Evolutionary conservation across 768 basidiomycete species (phyloP), one percentile per base, ranked within the genome.

Genomic region (Leucosporidium creatinivorum): DNA sequence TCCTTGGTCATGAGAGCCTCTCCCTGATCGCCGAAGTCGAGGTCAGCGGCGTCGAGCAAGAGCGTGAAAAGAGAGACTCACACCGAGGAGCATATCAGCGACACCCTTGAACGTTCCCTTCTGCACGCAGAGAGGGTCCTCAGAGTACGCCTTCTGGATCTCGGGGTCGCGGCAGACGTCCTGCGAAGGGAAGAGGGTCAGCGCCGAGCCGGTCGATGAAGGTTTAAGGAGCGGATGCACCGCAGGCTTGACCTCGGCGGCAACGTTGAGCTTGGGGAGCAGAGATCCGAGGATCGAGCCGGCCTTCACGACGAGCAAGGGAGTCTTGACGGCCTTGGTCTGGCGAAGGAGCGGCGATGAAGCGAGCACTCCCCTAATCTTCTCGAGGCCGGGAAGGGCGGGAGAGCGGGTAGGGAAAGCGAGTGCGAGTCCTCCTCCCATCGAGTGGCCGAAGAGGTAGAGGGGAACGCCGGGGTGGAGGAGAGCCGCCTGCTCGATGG

Each of bases 111-210:
- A 69, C 1, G 72, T 68, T 3, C 68, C 73, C 18, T 50, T 36
- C 6, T 72, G 72, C 15, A 58, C 51, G 55, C 75, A 76, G 10
- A 76, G 66, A 58, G 67, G 70, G 63, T 76, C 75, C 19, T 62
- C 25, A 8, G 69, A 58, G 62, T 75, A 76, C 15, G 28, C 59
- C 33, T 62, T 25, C n/a, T 59, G 51, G 23, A 66, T 36, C 12
- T 21, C 63, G 0, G 65, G 49, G 52, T 75, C 74, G 17, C 72
- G 65, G 18, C 59, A 58, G 23, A 67, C 55, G 64, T 69, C 50
- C 73, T 74, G 33, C 25, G 21, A n/a, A 17, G 23, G 1, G n/a
- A n/a, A 9, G 23, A 26, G 23, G 12, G 23, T 44, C 36, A 36
- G 36, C 57, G n/a, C n/a, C 57, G 50, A n/a, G 36, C 23, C n/a